Evolutionary conservation across 2,329 filamentous ascomycete genomes (phyloP), one percentile per base, ranked within the genome.

Genomic region (Fusarium temperatum): DNA sequence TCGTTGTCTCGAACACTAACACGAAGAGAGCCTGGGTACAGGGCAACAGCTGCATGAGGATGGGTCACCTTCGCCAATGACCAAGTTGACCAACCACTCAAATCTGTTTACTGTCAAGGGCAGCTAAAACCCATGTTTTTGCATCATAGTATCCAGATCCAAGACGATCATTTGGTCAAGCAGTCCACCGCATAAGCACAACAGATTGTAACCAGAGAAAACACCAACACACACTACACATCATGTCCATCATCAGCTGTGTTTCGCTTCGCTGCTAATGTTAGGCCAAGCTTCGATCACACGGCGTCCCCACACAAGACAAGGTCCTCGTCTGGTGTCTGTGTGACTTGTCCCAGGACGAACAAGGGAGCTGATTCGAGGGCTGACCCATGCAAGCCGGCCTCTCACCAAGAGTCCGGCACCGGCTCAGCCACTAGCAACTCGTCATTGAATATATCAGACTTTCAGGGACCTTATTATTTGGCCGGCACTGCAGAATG

Each of bases 251-350:
- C 48, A 50, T 66, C 56, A 72, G 64, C 65, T 59, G 58, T 63
- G 70, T 64, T 59, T 67, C 56, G 57, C 60, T 74, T 60, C 58
- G 54, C 59, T 70, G 65, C 73, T 62, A 67, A 51, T 42, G 38
- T 57, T 58, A 53, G 53, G 54, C 41, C 54, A 75, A 75, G 73
- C 66, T 75, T 75, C 69, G 62, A 75, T 75, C 73, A 75, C 66
- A 75, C 63, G 67, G 67, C 54, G 67, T 67, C 69, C 61, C 72
- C 71, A 75, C 72, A 74, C 56, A 63, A 41, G 57, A 58, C 59
- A 71, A 59, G 63, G 63, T n/a, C 58, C 53, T 73, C 59, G 41
- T 58, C 65, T 69, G 57, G 63, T 61, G 71, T 73, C 71, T 73
- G 70, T 73, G 70, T 73, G 71, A 74, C 70, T 74, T 74, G 60